Percentiles rank a stretch among this genome's conserved stretches.
Conservation (phyloP, 345 rosid genomes). For the Erucastrum elatum region DNA sequence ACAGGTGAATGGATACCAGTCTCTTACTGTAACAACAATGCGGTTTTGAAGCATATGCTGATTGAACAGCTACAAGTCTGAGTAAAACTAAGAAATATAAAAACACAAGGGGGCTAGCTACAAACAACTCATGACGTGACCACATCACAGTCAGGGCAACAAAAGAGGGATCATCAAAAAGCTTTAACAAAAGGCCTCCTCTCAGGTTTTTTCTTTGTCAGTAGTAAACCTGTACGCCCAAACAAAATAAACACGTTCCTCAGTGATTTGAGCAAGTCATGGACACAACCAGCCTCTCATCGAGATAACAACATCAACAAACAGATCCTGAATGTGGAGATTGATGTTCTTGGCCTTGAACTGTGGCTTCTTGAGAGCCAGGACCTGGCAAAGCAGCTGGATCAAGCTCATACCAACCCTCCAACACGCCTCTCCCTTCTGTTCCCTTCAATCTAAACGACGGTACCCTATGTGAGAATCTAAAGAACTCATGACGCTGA, state of each 20-base stretch:
- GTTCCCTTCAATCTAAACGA: conserved; percentile 62
- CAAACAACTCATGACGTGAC: conserved; percentile 15
- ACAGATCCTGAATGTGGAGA: conserved; percentile 30
- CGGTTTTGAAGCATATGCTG: background rate
- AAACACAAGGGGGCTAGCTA: background rate
- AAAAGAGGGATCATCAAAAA: background rate
- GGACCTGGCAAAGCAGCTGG: conserved; percentile 67
- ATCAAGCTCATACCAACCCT: conserved; percentile 79
- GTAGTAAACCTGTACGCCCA: conserved; percentile 30
- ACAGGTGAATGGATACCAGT: background rate
- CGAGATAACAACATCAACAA: background rate
- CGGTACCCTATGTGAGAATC: conserved; percentile 80
- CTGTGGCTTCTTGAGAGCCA: conserved; percentile 8
- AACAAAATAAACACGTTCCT: conserved; percentile 8
- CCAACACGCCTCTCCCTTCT: conserved; percentile 63
- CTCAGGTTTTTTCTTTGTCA: conserved; percentile 10
- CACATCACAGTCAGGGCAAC: conserved; percentile 4
- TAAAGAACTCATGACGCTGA: conserved; percentile 46
- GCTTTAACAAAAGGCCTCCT: background rate
- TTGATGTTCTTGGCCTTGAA: conserved; percentile 11
- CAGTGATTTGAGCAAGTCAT: background rate
- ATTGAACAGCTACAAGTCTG: conserved; percentile 4
- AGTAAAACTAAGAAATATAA: conserved; percentile 4
- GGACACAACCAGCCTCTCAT: background rate
- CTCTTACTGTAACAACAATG: background rate